A percentile compares a stretch with the other conserved stretches of the same genome.
Conservation (phyloP, 1,284 basidiomycete genomes). For the Ceratobasidium sp. region DNA sequence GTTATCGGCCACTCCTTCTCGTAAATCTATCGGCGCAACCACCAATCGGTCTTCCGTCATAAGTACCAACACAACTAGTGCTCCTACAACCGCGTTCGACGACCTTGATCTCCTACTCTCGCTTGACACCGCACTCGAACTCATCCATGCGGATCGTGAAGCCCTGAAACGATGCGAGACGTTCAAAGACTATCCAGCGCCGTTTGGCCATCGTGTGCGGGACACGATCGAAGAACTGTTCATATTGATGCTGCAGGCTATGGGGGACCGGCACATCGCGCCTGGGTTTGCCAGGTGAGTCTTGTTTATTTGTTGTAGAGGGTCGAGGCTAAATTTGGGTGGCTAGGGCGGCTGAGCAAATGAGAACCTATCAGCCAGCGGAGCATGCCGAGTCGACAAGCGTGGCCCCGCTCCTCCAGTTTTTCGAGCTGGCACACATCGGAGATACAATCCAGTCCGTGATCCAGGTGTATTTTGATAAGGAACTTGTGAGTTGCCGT, state of each 20-base stretch:
- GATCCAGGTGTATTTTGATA: constrained; percentile 98
- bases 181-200: constrained; percentile 86
- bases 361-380: constrained; percentile 86
- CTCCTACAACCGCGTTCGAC: constrained; percentile 58
- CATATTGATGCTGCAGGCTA: constrained; percentile 80
- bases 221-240: constrained; percentile 95
- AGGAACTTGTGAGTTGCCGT: constrained; percentile 74
- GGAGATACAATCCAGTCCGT: constrained; percentile 98
- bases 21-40: constrained; percentile 29
- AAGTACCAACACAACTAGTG: constrained; percentile 46
- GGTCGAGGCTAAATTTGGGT: constrained; percentile 1
- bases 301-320: constrained; percentile 30
- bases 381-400: constrained; percentile 81
- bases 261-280: constrained; percentile 82
- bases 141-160: constrained; percentile 93
- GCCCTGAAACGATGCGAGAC: constrained; percentile 91
- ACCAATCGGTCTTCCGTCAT: constrained; percentile 39
- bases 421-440: constrained; percentile 97
- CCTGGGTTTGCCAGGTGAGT: constrained; percentile 86
- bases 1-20: background rate
- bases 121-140: constrained; percentile 88
- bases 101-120: constrained; percentile 89
- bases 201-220: constrained; percentile 80
- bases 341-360: constrained; percentile 80
- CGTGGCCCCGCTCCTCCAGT: constrained; percentile 93